Conservation (phyloP, 169 alveolate species). For the Eimeria praecox region DNA sequence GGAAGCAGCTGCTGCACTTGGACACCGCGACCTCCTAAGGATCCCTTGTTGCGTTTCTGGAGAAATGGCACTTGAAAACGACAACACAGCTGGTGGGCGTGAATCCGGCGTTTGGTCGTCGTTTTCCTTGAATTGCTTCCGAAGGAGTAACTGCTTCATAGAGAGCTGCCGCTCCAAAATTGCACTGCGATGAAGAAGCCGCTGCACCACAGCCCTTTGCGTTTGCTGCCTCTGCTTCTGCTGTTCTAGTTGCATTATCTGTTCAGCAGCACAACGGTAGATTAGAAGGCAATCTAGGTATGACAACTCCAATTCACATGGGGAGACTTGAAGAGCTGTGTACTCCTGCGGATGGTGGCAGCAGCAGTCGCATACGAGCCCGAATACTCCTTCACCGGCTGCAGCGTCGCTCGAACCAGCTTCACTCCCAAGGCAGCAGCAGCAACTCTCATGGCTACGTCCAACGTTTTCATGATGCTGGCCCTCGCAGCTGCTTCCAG, state of each 20-base stretch:
- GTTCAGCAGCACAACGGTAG: slow-evolving; percentile 65
- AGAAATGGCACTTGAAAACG: not conserved
- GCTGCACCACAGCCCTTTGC: slow-evolving; percentile 31
- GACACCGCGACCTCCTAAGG: not conserved
- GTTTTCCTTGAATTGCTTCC: not conserved
- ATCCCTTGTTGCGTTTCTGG: not conserved
- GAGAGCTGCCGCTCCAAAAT: not conserved
- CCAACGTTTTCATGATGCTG: not conserved
- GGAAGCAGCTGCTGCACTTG: not conserved
- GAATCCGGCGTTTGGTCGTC: not conserved
- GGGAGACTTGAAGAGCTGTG: slow-evolving; percentile 15
- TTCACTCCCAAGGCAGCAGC: slow-evolving; percentile 31
- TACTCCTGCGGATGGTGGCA: slow-evolving; percentile 75
- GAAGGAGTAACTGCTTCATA: not conserved
- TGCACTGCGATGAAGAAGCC: slow-evolving; percentile 17
- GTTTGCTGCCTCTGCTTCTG: slow-evolving; percentile 25
- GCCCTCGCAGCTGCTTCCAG: not conserved
- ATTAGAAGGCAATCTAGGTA: slow-evolving; percentile 43
- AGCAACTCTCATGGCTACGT: slow-evolving; percentile 13
- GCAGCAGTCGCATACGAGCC: slow-evolving; percentile 54
- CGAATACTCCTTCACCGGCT: not conserved
- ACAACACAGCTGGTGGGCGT: not conserved
- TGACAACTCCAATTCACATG: slow-evolving; percentile 66
- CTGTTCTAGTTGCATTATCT: slow-evolving; percentile 35
- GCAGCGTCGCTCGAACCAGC: not conserved